Evolutionary conservation across 2,329 filamentous ascomycete species (phyloP), one percentile per base, ranked within the genome.

Genomic region (Trichoderma aggressivum): DNA sequence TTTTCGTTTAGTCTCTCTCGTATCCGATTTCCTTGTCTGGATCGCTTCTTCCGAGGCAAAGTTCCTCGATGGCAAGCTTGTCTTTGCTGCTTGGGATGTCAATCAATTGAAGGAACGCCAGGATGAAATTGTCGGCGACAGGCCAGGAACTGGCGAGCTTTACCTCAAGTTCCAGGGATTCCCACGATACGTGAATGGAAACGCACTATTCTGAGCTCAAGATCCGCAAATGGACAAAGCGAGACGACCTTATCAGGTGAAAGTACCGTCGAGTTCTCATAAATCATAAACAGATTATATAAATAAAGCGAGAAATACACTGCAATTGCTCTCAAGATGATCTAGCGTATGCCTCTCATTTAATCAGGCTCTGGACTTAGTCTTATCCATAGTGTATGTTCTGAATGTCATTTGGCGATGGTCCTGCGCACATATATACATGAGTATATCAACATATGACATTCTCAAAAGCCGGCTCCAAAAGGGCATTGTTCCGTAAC

Each of bases 11-110:
- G 60, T 62, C 4, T 62, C 60, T 30, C 60, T 62, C 1, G 16
- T 36, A 30, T 21, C 60, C 12, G 60, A 62, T 28, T 62, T 62
- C 60, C 60, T 62, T n/a, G 60, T 62, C 60, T 62, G 60, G 60
- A 7, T 62, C 7, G 34, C 60, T 12, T 62, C 60, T 14, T 14
- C 60, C 2, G 60, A 62, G 14, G 60, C 60, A 18, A 26, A 5
- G 5, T 62, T 62, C 10, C 60, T 62, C 11, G 10, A 47, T 14
- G 60, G 60, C 21, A 62, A 47, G 36, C 24, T 62, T 26, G 60
- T 62, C 28, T 62, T 62, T 16, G 24, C 36, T n/a, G 16, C 16
- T 7, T 62, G 60, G 60, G 60, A 62, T 24, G 60, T 62, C 5
- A 21, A 62, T 3, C 11, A 62, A 43, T 36, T 62, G 18, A 62